These are phyloP conservation scores for Aspergillus spinulosporus DNA, from an alignment of 2,329 filamentous ascomycete genomes.

Conservation along the genomic window DNA sequence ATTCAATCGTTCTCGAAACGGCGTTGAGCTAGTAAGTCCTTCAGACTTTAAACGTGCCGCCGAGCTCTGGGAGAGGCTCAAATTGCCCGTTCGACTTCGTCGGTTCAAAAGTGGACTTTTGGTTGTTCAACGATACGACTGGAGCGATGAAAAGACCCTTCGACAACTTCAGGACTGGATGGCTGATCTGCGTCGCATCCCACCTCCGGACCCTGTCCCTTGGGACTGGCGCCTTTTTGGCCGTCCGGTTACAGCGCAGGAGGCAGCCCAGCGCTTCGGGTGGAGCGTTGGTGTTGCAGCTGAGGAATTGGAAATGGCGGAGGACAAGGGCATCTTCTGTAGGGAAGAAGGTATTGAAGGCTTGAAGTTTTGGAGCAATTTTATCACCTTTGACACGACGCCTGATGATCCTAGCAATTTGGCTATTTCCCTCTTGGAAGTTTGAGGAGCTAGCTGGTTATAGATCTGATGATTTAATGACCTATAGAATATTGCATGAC, in stretches of 20 bases:
- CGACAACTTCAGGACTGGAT: conserved; percentile 75
- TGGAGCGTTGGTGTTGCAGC: conserved; percentile 97
- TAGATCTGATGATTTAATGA: conserved; percentile 1
- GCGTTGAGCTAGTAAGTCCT: conserved; percentile 91
- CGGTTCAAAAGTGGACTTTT: conserved; percentile 92
- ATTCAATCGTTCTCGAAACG: conserved; percentile 89
- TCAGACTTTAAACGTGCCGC: conserved; percentile 89
- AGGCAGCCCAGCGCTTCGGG: conserved; percentile 83
- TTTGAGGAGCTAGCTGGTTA: conserved; percentile 3
- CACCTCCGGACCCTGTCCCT: conserved; percentile 62
- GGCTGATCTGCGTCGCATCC: conserved; percentile 66
- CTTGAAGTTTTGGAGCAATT: conserved; percentile 89
- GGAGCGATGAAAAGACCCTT: conserved; percentile 88
- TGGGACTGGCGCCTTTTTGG: conserved; percentile 82
- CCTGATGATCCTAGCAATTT: conserved; percentile 6
- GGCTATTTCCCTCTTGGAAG: conserved; percentile 5
- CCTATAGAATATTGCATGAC: neutral
- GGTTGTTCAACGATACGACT: conserved; percentile 84
- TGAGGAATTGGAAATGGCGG: conserved; percentile 96
- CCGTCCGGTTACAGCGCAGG: conserved; percentile 82
- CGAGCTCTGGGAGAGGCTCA: conserved; percentile 81
- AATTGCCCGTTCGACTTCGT: conserved; percentile 79
- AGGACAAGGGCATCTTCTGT: conserved; percentile 83
- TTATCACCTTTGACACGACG: conserved; percentile 28
- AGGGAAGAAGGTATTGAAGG: conserved; percentile 91